Conservation (phyloP, 2,329 filamentous ascomycete genomes). For the Colletotrichum sp. region DNA sequence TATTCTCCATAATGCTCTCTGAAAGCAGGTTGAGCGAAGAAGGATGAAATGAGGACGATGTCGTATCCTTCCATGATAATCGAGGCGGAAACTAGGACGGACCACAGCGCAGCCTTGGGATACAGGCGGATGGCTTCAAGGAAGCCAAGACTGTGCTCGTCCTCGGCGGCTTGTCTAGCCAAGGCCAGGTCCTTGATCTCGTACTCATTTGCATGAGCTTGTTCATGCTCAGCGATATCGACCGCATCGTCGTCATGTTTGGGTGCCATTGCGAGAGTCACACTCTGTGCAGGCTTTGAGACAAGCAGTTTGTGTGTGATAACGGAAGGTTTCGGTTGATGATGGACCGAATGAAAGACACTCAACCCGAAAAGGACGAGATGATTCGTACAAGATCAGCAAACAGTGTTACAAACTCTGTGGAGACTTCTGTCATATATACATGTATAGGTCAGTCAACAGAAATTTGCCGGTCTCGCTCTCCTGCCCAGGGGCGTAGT, state of each 20-base stretch:
- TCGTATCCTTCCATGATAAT: constrained; percentile 50
- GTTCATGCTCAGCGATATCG: neutral
- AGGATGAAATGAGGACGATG: constrained; percentile 35
- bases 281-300: neutral
- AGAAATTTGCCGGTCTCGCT: neutral
- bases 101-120: constrained; percentile 38
- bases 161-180: neutral
- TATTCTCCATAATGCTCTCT: constrained; percentile 29
- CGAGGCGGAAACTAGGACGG: constrained; percentile 36
- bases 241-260: neutral
- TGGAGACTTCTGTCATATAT: neutral
- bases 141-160: constrained; percentile 65
- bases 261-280: neutral
- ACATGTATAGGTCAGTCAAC: neutral
- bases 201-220: neutral
- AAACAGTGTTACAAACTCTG: neutral
- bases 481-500: neutral
- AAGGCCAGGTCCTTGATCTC: neutral
- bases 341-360: neutral
- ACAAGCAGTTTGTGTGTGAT: neutral
- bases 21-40: constrained; percentile 41
- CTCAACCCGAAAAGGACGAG: neutral
- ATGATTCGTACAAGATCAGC: neutral
- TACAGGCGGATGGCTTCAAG: constrained; percentile 1
- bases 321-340: neutral